phyloP scores from a whole-genome alignment of 2,329 filamentous ascomycete species.

The Ophiocordyceps australis region DNA sequence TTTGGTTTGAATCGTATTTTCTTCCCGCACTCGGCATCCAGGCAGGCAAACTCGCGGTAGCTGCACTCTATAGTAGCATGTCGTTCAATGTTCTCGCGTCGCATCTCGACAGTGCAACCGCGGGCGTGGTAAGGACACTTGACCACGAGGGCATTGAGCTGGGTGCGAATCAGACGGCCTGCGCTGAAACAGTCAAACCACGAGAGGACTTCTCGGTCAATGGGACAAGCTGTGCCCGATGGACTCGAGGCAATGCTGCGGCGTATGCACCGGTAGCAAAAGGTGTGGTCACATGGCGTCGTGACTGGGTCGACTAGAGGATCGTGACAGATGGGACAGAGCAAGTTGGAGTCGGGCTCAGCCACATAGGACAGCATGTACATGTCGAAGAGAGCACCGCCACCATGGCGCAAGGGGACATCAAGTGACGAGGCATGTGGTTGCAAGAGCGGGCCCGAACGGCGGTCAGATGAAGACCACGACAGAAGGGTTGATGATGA shows the following conservation, averaged over 20 bases:
- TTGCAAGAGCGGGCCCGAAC: slow-evolving; percentile 14
- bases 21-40: slow-evolving; percentile 30
- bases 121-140: slow-evolving; percentile 33
- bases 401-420: slow-evolving; percentile 18
- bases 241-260: slow-evolving; percentile 20
- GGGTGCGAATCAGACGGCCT: slow-evolving; percentile 33
- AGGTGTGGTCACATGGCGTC: slow-evolving; percentile 46
- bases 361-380: slow-evolving; percentile 23
- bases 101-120: slow-evolving; percentile 30
- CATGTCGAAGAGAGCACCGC: slow-evolving; percentile 22
- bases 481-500: slow-evolving; percentile 3
- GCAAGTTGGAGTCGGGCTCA: slow-evolving; percentile 25
- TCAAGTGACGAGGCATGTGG: slow-evolving; percentile 20
- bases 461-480: slow-evolving; percentile 8
- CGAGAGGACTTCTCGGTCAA: slow-evolving; percentile 30
- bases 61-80: slow-evolving; percentile 39
- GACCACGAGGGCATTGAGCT: slow-evolving; percentile 40
- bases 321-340: slow-evolving; percentile 39
- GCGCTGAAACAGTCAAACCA: slow-evolving; percentile 22
- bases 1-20: slow-evolving; percentile 30
- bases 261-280: slow-evolving; percentile 39
- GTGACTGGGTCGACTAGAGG: slow-evolving; percentile 42
- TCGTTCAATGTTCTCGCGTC: slow-evolving; percentile 33
- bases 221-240: slow-evolving; percentile 29
- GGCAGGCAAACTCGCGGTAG: slow-evolving; percentile 36